Evolutionary conservation across 208 protist species (phyloP), one percentile per base, ranked within the genome.

Genomic region (Crithidia expoeki): DNA sequence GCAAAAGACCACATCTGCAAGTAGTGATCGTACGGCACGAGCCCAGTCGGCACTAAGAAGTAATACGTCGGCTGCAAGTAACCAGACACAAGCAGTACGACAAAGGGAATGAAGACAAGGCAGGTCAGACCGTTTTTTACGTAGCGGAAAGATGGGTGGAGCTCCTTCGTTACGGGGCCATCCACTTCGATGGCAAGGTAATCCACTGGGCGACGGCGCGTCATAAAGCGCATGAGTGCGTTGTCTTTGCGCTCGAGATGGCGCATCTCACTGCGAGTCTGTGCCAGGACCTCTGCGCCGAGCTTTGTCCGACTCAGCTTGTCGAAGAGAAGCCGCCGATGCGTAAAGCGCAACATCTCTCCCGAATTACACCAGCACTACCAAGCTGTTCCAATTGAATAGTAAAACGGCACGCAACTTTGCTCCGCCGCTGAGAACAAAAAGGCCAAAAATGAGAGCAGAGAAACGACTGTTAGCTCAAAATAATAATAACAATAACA

Each of bases 31-130:
- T 52, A 65, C 2, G 82, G 76, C 23, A 94, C 52, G n/a, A 92
- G 58, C 0, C 72, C 65, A 1, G 84, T 88, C 16, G 83, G 72
- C 21, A 94, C 89, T 17, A 92, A 52, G 2, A 87, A 27, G 51
- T 94, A 94, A 68, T 92, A 92, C 23, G 77, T 92, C n/a, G 89
- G 89, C 56, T 86, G 74, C 60, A 92, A 58, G n/a, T 65, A 52
- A 14, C 87, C 87, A 2, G 70, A 74, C 21, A 93, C 46, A 0
- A 90, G 83, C 52, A 83, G 63, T 7, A 74, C 33, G 28, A 93
- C 76, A 10, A 92, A 72, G 2, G 89, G 89, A 0, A 57, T 55
- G 44, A 80, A 79, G 3, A 93, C 52, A 16, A 91, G 28, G 47
- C 75, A 59, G 0, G 89, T 91, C 34, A 86, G 80, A 28, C 62